Evolutionary conservation across 306 rosid species (phyloP).

Genomic region (Inga leiocalycina): DNA sequence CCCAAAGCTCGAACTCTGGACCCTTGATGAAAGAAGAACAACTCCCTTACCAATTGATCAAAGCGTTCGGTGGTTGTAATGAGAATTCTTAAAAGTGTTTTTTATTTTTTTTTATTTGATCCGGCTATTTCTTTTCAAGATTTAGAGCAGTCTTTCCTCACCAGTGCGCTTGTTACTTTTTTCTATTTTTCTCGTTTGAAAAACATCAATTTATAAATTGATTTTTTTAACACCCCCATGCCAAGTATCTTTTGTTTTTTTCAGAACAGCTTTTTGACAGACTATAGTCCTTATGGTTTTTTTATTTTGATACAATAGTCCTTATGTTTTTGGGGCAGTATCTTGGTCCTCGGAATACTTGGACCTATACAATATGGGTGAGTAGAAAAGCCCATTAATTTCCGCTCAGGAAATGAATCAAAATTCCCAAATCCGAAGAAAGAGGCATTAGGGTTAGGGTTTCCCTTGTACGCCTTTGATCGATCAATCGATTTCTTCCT

Average conservation of each 20-base stretch:
- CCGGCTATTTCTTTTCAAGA: too few relatives aligned
- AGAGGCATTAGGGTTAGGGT: constrained; percentile 41
- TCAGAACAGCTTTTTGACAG: background rate
- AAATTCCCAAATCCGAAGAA: constrained; percentile 41
- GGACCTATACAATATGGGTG: background rate
- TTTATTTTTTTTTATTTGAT: too few relatives aligned
- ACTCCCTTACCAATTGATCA: too few relatives aligned
- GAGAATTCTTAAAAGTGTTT: background rate
- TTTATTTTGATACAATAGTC: background rate
- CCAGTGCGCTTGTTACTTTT: too few relatives aligned
- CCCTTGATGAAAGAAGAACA: too few relatives aligned
- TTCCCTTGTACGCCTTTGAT: constrained; percentile 25
- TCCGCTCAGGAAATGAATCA: background rate
- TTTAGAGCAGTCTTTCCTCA: too few relatives aligned
- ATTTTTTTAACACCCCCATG: background rate
- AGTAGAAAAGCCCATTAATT: background rate
- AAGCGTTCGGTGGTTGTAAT: too few relatives aligned
- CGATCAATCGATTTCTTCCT: background rate
- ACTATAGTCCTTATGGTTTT: background rate
- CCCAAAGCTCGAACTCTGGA: too few relatives aligned
- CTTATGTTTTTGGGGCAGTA: background rate
- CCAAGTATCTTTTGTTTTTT: background rate
- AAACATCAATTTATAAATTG: background rate
- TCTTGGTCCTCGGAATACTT: background rate
- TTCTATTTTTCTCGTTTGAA: background rate